Percentiles rank a stretch among this genome's conserved stretches.
These are phyloP conservation scores for Trichopus zeylanicus DNA, from an alignment of 116 monocot species.

Conservation along the genomic window DNA sequence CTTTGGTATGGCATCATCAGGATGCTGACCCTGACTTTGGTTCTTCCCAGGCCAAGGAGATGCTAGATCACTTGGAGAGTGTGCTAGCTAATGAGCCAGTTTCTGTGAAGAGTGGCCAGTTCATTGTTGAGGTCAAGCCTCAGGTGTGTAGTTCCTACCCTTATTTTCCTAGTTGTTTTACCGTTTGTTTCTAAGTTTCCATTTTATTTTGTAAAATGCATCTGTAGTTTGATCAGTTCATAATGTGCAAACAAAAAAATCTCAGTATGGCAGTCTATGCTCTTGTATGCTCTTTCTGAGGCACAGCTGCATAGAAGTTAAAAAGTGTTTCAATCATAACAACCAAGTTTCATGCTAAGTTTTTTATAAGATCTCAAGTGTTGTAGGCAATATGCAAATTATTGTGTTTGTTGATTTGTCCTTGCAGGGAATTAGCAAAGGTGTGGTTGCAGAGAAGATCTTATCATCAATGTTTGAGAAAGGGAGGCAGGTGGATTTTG, in stretches of 20 bases:
- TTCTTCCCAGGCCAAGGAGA: slow-evolving; percentile 55
- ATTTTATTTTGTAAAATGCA: neutral
- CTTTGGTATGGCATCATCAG: slow-evolving; percentile 64
- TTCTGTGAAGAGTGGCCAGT: slow-evolving; percentile 54
- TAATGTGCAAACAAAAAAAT: no score
- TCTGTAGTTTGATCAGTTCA: neutral
- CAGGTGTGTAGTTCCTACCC: slow-evolving; percentile 25
- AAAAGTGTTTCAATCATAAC: no score
- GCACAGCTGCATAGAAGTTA: no score
- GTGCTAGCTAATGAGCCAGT: slow-evolving; percentile 65
- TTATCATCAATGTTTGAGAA: slow-evolving; percentile 31
- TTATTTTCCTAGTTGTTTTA: neutral
- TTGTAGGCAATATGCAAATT: neutral
- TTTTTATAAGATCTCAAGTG: no score
- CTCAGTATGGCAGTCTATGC: no score
- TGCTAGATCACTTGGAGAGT: slow-evolving; percentile 59
- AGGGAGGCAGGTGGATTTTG: slow-evolving; percentile 36
- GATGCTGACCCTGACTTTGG: slow-evolving; percentile 66
- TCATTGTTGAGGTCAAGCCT: slow-evolving; percentile 66
- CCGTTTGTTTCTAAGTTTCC: neutral
- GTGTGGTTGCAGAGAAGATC: slow-evolving; percentile 47
- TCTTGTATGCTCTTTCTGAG: no score
- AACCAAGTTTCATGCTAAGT: no score
- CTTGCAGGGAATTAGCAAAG: slow-evolving; percentile 54
- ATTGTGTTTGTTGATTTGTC: neutral